phyloP scores from a whole-genome alignment of 2,329 filamentous ascomycete genomes.

The Albophoma yamanashiensis region DNA sequence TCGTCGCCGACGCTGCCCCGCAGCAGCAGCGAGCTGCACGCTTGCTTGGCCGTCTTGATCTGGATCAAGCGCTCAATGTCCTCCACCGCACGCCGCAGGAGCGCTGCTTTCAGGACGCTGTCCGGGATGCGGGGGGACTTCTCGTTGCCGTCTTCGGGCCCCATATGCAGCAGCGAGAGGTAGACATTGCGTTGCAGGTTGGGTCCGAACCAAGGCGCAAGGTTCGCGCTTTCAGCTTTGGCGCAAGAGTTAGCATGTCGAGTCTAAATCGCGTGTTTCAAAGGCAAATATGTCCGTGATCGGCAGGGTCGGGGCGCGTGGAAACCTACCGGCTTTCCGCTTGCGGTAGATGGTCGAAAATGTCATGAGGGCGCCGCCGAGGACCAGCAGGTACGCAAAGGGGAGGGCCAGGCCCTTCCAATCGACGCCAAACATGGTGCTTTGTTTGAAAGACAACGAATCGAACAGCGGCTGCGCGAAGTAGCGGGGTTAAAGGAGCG shows the following conservation, averaged over 20 bases:
- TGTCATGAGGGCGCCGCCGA: slow-evolving; percentile 78
- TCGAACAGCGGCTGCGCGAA: not conserved
- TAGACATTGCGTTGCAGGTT: slow-evolving; percentile 93
- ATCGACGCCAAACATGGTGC: slow-evolving; percentile 35
- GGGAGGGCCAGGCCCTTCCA: slow-evolving; percentile 82
- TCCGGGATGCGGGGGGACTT: slow-evolving; percentile 67
- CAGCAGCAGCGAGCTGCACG: slow-evolving; percentile 72
- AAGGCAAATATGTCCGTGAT: not conserved
- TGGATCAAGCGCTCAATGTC: slow-evolving; percentile 89
- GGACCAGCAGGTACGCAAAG: slow-evolving; percentile 78
- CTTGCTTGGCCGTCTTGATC: slow-evolving; percentile 79
- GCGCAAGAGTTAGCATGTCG: slow-evolving; percentile 1
- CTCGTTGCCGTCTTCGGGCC: slow-evolving; percentile 49
- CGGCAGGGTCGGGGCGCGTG: not conserved
- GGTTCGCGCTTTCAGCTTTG: slow-evolving; percentile 65
- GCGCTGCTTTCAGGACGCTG: slow-evolving; percentile 74
- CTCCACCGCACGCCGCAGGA: slow-evolving; percentile 80
- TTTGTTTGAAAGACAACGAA: not conserved
- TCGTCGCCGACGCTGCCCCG: slow-evolving; percentile 92
- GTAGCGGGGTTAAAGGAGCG: not conserved
- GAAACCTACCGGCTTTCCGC: slow-evolving; percentile 63
- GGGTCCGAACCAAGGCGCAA: slow-evolving; percentile 88
- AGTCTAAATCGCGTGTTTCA: not conserved
- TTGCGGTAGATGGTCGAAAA: slow-evolving; percentile 92
- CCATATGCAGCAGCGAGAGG: slow-evolving; percentile 78